phyloP scores from a whole-genome alignment of 768 basidiomycete genomes.

The Cubamyces sp. region DNA sequence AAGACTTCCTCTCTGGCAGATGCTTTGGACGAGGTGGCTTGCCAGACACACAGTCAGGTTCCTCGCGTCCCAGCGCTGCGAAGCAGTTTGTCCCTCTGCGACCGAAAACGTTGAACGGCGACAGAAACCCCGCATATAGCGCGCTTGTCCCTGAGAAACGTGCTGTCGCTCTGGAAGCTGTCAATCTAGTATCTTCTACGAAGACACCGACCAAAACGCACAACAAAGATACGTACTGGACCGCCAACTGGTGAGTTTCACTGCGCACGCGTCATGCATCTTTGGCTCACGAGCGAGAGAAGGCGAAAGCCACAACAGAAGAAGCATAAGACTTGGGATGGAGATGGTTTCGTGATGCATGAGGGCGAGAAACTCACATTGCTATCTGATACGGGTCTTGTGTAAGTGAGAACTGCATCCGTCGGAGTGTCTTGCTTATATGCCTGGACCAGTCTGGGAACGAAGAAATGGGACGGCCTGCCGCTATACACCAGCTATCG shows the following conservation, averaged over 20 bases:
- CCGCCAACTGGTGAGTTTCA: constrained; percentile 63
- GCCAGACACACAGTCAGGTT: constrained; percentile 22
- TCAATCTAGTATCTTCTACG: constrained; percentile 29
- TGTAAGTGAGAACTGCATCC: constrained; percentile 46
- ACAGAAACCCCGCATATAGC: constrained; percentile 26
- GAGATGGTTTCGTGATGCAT: constrained; percentile 65
- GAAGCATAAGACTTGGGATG: constrained; percentile 90
- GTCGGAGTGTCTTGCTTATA: constrained; percentile 48
- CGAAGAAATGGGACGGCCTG: constrained; percentile 62
- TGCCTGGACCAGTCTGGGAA: constrained; percentile 53
- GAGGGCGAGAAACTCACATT: constrained; percentile 56
- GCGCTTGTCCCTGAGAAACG: constrained; percentile 32
- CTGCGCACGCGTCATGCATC: not conserved
- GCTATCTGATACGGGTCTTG: constrained; percentile 70
- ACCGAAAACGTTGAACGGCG: constrained; percentile 36
- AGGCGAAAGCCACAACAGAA: constrained; percentile 77
- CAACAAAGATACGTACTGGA: constrained; percentile 54
- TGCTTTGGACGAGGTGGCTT: constrained; percentile 55
- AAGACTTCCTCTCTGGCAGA: constrained; percentile 64
- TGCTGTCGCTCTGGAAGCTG: constrained; percentile 45
- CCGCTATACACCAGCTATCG: constrained; percentile 48
- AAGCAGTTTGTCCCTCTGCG: constrained; percentile 38
- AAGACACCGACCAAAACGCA: constrained; percentile 3
- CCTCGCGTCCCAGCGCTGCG: constrained; percentile 36
- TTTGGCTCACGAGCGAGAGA: constrained; percentile 1